Percentiles rank a stretch among this genome's conserved stretches.
These are phyloP conservation scores for Diplodia intermedia DNA, from an alignment of 2,329 filamentous ascomycete species.

Conservation along the genomic window DNA sequence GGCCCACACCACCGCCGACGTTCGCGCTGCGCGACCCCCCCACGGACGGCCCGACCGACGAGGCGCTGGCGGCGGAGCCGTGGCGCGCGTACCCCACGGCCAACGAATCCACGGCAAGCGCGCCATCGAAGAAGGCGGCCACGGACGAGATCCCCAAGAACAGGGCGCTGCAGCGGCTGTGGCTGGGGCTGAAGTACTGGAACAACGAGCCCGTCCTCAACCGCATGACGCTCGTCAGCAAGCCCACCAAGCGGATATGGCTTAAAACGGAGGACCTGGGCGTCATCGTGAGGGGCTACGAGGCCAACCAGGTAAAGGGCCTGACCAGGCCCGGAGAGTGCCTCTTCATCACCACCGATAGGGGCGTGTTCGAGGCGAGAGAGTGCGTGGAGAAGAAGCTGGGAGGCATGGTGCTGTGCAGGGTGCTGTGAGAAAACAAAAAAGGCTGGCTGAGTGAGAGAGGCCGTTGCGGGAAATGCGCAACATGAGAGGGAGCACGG, in stretches of 20 bases:
- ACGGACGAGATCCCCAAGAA: slow-evolving; percentile 58
- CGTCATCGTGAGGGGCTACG: slow-evolving; percentile 71
- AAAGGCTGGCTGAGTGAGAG: not conserved
- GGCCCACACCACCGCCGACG: slow-evolving; percentile 58
- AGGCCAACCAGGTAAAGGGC: slow-evolving; percentile 71
- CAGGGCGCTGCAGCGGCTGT: slow-evolving; percentile 76
- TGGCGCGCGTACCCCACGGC: slow-evolving; percentile 53
- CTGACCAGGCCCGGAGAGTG: slow-evolving; percentile 79
- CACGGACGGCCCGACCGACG: slow-evolving; percentile 36
- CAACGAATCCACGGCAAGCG: not conserved
- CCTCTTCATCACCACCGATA: slow-evolving; percentile 78
- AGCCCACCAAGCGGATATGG: slow-evolving; percentile 75
- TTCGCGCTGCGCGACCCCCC: slow-evolving; percentile 15
- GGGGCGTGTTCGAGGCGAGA: slow-evolving; percentile 78
- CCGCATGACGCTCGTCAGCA: slow-evolving; percentile 71
- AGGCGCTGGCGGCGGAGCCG: slow-evolving; percentile 51
- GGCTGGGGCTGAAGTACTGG: slow-evolving; percentile 91
- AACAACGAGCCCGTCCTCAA: slow-evolving; percentile 79
- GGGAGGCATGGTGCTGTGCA: slow-evolving; percentile 80
- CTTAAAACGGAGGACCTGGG: slow-evolving; percentile 68
- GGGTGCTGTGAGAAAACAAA: slow-evolving; percentile 59
- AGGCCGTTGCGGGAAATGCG: not conserved
- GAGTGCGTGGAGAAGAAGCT: slow-evolving; percentile 82
- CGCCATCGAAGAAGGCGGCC: not conserved
- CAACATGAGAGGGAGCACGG: not conserved